Evolutionary conservation across 2,329 filamentous ascomycete genomes (phyloP), one percentile per base, ranked within the genome.

Genomic region (Alternaria atra): DNA sequence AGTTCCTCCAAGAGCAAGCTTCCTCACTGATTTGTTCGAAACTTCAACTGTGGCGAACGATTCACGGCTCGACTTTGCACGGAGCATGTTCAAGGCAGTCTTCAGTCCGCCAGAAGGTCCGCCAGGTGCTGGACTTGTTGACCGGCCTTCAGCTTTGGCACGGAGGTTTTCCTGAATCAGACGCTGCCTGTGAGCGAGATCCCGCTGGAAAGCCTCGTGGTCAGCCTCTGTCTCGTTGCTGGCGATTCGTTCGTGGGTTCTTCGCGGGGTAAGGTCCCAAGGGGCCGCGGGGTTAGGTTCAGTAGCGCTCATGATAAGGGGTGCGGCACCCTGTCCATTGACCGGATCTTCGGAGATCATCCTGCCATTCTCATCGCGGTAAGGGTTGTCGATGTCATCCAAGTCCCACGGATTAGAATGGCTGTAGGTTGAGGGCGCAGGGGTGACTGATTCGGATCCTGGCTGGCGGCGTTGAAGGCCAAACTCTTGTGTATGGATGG

Each of bases 81-180:
- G 86, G 53, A 93, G 79, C 55, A 91, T 86, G 23, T 86, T 88
- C 25, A 92, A 80, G 1, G 88, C 85, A n/a, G 62, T 74, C 67
- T 87, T 88, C 4, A 86, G 79, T 5, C 80, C 76, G 46, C 80
- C 78, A 29, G 71, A 67, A 40, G 73, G 60, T 6, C 70, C 56
- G 9, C 48, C 68, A 47, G 77, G 73, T 35, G 73, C 73, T 29
- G 78, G 78, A 53, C 76, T 80, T 7, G 76, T 77, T 5, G 79
- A 80, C 9, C 79, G 73, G 39, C 75, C 82, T 47, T 92, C 73
- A 0, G 87, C 88, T 64, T 89, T 90, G 0, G 86, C 90, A 7
- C 88, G 91, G 44, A 94, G 80, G 66, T 88, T 90, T 76, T 94
- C 90, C 52, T 91, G 88, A 7, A 94, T 90, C 1, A 89, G 86